Evolutionary conservation across 192 early-diverging fungal species (phyloP), one percentile per base, ranked within the genome.

Genomic region (Umbelopsis sp.): DNA sequence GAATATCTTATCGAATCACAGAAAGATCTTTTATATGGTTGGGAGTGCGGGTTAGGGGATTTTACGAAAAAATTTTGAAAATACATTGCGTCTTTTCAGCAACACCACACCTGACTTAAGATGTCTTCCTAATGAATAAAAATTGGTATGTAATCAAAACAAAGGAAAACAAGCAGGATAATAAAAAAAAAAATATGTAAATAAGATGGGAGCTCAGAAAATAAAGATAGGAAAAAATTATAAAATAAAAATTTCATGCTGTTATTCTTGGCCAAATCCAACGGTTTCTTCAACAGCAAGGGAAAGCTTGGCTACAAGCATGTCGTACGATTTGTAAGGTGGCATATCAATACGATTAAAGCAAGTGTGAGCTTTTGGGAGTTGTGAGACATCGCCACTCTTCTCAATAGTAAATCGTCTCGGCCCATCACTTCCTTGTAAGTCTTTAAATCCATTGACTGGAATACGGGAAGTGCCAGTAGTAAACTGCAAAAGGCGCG

Each of bases 261-360:
- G 8, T 62, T 84, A 82, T 76, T 91, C 95, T 74, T 94, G 92
- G 34, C 89, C 92, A 74, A 98, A 98, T 9, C 95, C 95, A 68
- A 96, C 90, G 32, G 93, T 95, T 79, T 96, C 93, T 79, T 98
- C 96, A 56, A 98, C 92, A n/a, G 96, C 96, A 68, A 96, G 76
- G 16, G 92, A 56, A 59, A 71, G 34, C 36, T 71, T 71, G 36
- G 49, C 53, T 9, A 71, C 70, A 17, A 71, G 70, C 9, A 87
- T 86, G 45, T 94, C 92, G 66, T 91, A 91, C 32, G 84, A 88
- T 41, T 91, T 87, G 81, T 98, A 98, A 8, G 91, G 91, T 69
- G 96, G 96, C 75, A 98, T 81, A 73, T 97, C 95, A 68, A 98
- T 89, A 44, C 96, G 92, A 81, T 98, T 98, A 81, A 98, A 98